Conservation (phyloP, 495 filamentous ascomycete genomes). For the Clohesyomyces aquaticus region DNA sequence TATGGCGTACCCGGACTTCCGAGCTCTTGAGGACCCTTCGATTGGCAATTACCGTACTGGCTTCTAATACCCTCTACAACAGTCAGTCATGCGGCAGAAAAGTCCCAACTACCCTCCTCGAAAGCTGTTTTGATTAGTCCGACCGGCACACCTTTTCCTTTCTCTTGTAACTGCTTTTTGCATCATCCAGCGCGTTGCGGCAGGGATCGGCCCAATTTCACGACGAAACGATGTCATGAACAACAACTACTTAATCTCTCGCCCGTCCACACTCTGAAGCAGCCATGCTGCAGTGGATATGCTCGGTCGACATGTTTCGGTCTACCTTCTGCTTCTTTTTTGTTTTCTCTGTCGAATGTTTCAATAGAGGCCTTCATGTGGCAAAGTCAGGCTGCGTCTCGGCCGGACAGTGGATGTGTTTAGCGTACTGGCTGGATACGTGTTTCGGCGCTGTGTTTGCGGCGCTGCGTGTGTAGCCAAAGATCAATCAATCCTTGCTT, state of each 20-base stretch:
- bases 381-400: neutral
- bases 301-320: neutral
- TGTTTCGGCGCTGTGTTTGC: neutral
- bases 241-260: constrained; percentile 17
- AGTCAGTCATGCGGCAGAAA: neutral
- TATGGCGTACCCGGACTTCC: constrained; percentile 3
- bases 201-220: constrained; percentile 9
- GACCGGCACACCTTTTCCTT: neutral
- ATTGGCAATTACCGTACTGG: constrained; percentile 13
- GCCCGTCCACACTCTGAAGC: constrained; percentile 2
- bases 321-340: constrained; percentile 6
- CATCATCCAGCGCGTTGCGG: constrained; percentile 12
- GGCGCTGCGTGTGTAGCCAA: neutral
- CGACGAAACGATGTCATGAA: constrained; percentile 38
- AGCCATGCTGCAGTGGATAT: neutral
- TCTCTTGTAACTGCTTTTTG: constrained; percentile 14
- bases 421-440: neutral
- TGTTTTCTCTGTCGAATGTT: neutral
- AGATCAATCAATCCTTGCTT: neutral
- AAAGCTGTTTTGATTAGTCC: neutral
- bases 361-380: constrained; percentile 8
- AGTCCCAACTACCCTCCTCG: neutral
- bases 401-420: neutral
- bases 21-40: neutral
- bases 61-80: constrained; percentile 9